phyloP scores from a whole-genome alignment of 1,284 basidiomycete genomes.

The Moesziomyces sp. region DNA sequence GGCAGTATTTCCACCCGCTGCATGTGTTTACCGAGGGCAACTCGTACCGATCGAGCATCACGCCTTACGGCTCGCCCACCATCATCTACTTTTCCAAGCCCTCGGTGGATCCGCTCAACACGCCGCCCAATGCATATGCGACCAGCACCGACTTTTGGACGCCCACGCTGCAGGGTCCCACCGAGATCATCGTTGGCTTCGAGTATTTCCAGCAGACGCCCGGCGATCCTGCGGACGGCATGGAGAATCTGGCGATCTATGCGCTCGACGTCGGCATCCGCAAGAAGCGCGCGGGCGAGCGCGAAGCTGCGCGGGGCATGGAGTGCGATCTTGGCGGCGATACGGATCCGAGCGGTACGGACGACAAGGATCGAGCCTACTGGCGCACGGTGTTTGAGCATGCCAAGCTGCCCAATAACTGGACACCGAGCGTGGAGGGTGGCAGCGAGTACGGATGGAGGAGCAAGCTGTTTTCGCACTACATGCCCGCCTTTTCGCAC shows the following conservation, averaged over 20 bases:
- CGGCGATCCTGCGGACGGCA: conserved; percentile 52
- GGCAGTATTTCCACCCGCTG: conserved; percentile 60
- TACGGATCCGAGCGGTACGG: conserved; percentile 23
- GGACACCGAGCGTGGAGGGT: conserved; percentile 7
- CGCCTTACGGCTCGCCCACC: conserved; percentile 52
- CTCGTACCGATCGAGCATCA: conserved; percentile 35
- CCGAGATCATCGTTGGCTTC: conserved; percentile 54
- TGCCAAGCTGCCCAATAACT: conserved; percentile 48
- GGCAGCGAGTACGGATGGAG: conserved; percentile 21
- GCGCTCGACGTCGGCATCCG: conserved; percentile 48
- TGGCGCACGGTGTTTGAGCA: conserved; percentile 56
- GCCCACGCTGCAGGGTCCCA: conserved; percentile 35
- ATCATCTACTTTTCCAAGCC: conserved; percentile 52
- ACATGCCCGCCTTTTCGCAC: conserved; percentile 46
- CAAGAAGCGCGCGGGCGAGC: conserved; percentile 27
- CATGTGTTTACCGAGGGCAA: conserved; percentile 50
- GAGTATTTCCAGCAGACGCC: conserved; percentile 57
- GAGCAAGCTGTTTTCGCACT: conserved; percentile 51
- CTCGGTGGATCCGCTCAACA: conserved; percentile 30
- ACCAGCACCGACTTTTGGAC: conserved; percentile 52
- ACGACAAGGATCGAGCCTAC: conserved; percentile 10
- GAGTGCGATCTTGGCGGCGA: conserved; percentile 47
- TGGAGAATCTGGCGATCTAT: conserved; percentile 56
- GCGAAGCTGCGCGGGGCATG: conserved; percentile 31
- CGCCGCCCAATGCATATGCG: conserved; percentile 41